Evolutionary conservation across 2,329 filamentous ascomycete genomes (phyloP), one percentile per base, ranked within the genome.

Genomic region (Helminthosporium solani): DNA sequence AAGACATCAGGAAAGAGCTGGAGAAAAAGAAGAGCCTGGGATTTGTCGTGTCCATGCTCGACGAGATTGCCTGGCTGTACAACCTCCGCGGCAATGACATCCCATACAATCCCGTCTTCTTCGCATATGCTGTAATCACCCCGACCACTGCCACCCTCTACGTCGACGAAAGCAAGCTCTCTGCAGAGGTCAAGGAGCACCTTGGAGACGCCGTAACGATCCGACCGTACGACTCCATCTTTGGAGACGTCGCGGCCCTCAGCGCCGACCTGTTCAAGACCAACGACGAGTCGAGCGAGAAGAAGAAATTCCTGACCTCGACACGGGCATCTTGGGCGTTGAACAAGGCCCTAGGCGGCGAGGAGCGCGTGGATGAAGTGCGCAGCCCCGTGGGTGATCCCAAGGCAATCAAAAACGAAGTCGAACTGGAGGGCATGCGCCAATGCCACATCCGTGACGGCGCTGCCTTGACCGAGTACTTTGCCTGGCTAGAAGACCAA

Each of bases 51-150:
- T 96, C 91, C 5, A 91, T 95, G 85, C 82, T 99, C 34, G 94
- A 99, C 63, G 94, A 99, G 71, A 84, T 96, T 60, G 94, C 94
- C 9, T 99, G 94, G 94, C 79, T 99, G n/a, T 96, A 96, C 76
- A 99, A 99, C 72, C 75, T 99, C 39, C 85, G 94, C 58, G 94
- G 94, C 59, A 94, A 81, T 68, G 94, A 97, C 67, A 97, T 99
- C 55, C 89, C 90, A 0, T 99, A 94, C 75, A 99, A 99, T 66
- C 94, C 94, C 0, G 94, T 99, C 40, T 97, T 99, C 77, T 97
- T 97, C 73, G 94, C 92, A 14, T 99, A 97, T 63, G 92, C 92
- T 35, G 81, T 94, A 33, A 76, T 99, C 52, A 97, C 94, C 2
- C 83, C 85, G 1, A 84, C 70, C 1, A 77, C 82, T 1, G 88